phyloP scores from a whole-genome alignment of 495 filamentous ascomycete species.

The Apiosordaria backusii region DNA sequence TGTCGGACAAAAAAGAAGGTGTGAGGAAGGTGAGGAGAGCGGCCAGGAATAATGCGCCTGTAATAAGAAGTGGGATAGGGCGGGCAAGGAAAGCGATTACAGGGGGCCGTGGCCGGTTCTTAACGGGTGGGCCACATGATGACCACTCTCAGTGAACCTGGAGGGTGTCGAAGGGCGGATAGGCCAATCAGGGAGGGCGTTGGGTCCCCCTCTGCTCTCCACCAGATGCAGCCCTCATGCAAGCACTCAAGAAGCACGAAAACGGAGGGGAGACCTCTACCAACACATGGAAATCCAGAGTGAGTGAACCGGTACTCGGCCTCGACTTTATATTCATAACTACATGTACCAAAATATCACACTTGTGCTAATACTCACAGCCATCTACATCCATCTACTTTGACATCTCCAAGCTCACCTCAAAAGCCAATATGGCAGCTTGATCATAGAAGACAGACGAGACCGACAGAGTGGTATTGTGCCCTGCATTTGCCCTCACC shows the following conservation, averaged over 20 bases:
- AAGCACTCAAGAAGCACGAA: constrained; percentile 26
- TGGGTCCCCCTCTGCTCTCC: constrained; percentile 8
- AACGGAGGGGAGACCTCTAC: constrained; percentile 6
- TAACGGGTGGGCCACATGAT: constrained; percentile 34
- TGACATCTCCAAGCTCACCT: background rate
- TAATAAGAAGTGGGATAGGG: constrained; percentile 28
- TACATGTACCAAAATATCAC: no score
- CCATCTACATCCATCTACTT: background rate
- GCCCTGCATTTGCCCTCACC: background rate
- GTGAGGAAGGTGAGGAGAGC: background rate
- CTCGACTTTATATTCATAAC: no score
- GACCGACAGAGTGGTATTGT: background rate
- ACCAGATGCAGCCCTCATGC: constrained; percentile 22
- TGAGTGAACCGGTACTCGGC: background rate
- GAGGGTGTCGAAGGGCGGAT: constrained; percentile 11
- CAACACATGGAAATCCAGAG: no score
- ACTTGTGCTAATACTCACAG: background rate
- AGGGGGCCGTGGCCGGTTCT: constrained; percentile 21
- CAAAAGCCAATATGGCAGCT: background rate
- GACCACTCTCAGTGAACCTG: constrained; percentile 16
- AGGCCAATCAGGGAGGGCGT: constrained; percentile 18
- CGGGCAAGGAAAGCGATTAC: constrained; percentile 14
- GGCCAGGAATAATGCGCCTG: constrained; percentile 35
- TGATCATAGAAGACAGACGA: background rate
- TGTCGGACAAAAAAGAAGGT: background rate